Percentiles rank a stretch among this genome's conserved stretches.
phyloP scores from a whole-genome alignment of 2,329 filamentous ascomycete genomes.

The Penicillium decumbens region DNA sequence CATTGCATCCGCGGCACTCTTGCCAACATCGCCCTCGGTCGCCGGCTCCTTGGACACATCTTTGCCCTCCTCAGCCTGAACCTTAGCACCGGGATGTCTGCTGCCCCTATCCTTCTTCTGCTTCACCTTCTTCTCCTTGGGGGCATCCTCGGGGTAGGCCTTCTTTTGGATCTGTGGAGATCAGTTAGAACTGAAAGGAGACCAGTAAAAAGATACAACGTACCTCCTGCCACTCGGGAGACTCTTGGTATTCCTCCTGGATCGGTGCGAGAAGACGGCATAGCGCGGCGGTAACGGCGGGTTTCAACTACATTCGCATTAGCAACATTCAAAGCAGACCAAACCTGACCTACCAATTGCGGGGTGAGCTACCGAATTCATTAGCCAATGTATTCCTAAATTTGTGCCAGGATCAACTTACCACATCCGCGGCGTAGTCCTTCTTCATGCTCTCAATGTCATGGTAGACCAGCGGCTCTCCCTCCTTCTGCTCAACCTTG shows the following conservation, averaged over 20 bases:
- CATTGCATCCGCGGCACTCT: constrained; percentile 1
- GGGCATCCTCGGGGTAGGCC: constrained; percentile 69
- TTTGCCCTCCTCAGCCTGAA: not conserved
- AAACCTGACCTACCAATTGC: constrained; percentile 50
- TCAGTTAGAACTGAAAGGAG: not conserved
- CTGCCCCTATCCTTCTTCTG: constrained; percentile 69
- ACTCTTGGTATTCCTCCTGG: constrained; percentile 64
- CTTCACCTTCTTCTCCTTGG: constrained; percentile 54
- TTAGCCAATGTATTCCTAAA: not conserved
- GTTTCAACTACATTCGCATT: constrained; percentile 57
- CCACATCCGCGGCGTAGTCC: constrained; percentile 74
- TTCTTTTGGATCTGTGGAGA: constrained; percentile 53
- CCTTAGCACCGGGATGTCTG: constrained; percentile 41
- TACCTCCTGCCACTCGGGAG: constrained; percentile 69
- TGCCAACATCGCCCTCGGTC: not conserved
- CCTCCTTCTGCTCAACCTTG: constrained; percentile 61
- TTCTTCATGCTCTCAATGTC: constrained; percentile 68
- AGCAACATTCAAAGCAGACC: not conserved
- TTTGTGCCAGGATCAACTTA: constrained; percentile 42
- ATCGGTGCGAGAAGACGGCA: constrained; percentile 73
- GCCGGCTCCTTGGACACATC: constrained; percentile 1
- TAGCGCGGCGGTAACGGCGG: constrained; percentile 71
- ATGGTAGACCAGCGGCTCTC: constrained; percentile 74
- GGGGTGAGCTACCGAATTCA: constrained; percentile 62
- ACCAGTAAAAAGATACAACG: not conserved